Evolutionary conservation across 352 stramenopile genomes (phyloP).

Genomic region (Peronospora destructor): DNA sequence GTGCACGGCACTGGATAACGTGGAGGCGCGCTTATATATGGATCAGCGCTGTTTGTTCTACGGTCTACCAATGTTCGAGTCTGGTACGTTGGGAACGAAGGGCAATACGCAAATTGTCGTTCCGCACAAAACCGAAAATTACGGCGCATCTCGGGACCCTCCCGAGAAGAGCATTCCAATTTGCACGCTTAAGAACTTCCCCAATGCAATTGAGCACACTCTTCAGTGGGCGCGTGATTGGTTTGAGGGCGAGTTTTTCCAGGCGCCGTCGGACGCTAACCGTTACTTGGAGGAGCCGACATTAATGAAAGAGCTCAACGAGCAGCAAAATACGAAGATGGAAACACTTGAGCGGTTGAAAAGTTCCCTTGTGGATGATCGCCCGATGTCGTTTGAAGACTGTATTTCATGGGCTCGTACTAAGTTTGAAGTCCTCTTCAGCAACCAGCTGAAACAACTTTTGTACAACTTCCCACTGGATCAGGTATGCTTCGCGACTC

Average conservation of each 20-base stretch:
- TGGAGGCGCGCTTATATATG: constrained; percentile 97
- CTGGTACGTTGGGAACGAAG: constrained; percentile 98
- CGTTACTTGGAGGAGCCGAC: constrained; percentile 78
- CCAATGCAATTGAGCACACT: constrained; percentile 98
- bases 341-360: constrained; percentile 93
- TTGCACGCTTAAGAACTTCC: constrained; percentile 99
- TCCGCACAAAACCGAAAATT: constrained; percentile 92
- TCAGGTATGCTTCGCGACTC: constrained; percentile 39
- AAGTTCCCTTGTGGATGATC: constrained; percentile 89
- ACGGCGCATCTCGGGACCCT: constrained; percentile 95
- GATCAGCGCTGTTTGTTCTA: constrained; percentile 96
- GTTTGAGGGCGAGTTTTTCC: constrained; percentile 98
- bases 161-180: constrained; percentile 99
- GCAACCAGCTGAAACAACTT: constrained; percentile 96
- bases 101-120: constrained; percentile 93
- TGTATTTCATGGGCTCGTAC: constrained; percentile 96
- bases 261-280: constrained; percentile 95
- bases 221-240: constrained; percentile 98
- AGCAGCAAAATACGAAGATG: constrained; percentile 96
- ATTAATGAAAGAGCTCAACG: constrained; percentile 90
- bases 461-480: constrained; percentile 98
- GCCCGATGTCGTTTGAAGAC: constrained; percentile 91
- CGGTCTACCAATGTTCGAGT: constrained; percentile 97
- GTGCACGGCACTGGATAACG: constrained; percentile 98
- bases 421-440: constrained; percentile 97